Evolutionary conservation across 495 filamentous ascomycete species (phyloP), one percentile per base, ranked within the genome.

Genomic region (Podospora appendiculata): DNA sequence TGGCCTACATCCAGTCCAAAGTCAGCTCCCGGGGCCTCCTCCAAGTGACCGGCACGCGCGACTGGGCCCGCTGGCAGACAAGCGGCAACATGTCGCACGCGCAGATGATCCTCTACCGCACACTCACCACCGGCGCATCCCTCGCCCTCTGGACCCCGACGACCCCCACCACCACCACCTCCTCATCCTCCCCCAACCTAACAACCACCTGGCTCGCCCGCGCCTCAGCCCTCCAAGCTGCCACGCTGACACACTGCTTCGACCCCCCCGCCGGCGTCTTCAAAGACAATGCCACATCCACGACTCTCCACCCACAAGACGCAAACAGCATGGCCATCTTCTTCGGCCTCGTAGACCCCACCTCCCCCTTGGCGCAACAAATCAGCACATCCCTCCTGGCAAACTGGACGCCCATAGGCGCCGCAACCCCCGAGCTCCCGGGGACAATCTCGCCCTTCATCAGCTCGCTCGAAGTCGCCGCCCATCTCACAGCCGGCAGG

Each of bases 391-490:
- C n/a, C 7, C 36, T 36, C 48, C 48, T 32, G 0, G 1, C 1
- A 11, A 46, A 45, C 2, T 25, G 48, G 43, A 52, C 36, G 35
- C 52, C 17, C 38, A 2, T 41, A 36, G 35, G 38, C 35, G 14
- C 6, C 12, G 4, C n/a, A 18, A 1, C 44, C 8, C 76, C 78
- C 2, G 82, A 87, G 55, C 67, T 83, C 6, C 71, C 73, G 3
- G 75, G 78, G 14, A 80, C 82, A 51, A 73, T 87, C 43, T 82
- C 77, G 10, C 77, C 82, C 0, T 86, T 86, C 64, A 82, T 84
- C 53, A 78, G 78, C 3, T 76, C 76, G 11, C 81, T 86, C 53
- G 83, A 87, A 56, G 73, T 87, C 32, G 77, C 82, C 61, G 79
- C 76, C 13, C 83, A 86, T 51, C 73, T 84, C 45, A 63, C 71